Percentiles rank a stretch among this genome's conserved stretches.
These are phyloP conservation scores for Kitagawia praeruptora DNA, from an alignment of 129 eudicot species.

Conservation along the genomic window DNA sequence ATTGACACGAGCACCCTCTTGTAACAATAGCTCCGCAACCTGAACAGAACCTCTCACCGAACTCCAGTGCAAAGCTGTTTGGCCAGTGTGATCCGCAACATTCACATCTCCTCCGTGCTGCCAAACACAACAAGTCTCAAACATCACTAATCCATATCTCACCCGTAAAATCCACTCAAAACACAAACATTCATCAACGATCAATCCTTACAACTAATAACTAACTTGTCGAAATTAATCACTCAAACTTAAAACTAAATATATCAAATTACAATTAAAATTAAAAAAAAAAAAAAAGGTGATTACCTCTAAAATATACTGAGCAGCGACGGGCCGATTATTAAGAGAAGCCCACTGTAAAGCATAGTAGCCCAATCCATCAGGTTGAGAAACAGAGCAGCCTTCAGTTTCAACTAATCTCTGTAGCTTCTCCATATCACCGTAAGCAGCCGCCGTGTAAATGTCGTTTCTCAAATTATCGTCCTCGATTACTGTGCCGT, in stretches of 20 bases:
- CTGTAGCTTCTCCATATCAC: slow-evolving; percentile 95
- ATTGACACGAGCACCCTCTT: slow-evolving; percentile 52
- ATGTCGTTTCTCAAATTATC: slow-evolving; percentile 15
- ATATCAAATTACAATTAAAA: too few species aligned
- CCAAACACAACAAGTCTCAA: slow-evolving; percentile 9
- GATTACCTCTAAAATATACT: slow-evolving; percentile 68
- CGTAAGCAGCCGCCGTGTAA: slow-evolving; percentile 73
- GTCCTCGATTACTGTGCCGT: not conserved
- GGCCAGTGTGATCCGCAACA: slow-evolving; percentile 92
- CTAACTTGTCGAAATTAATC: not conserved
- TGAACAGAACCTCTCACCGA: slow-evolving; percentile 89
- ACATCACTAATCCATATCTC: not conserved
- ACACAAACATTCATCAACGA: not conserved
- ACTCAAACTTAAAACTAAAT: not conserved
- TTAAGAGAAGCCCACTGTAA: slow-evolving; percentile 1
- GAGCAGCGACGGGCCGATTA: slow-evolving; percentile 88
- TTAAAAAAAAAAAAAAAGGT: too few species aligned
- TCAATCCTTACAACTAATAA: too few species aligned
- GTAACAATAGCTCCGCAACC: slow-evolving; percentile 81
- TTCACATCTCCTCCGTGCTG: slow-evolving; percentile 95
- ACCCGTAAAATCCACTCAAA: not conserved
- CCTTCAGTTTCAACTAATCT: slow-evolving; percentile 87
- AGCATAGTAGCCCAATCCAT: slow-evolving; percentile 63
- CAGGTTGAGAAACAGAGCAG: slow-evolving; percentile 80
- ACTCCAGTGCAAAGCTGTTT: slow-evolving; percentile 99